A percentile compares a stretch with the other conserved stretches of the same genome.
Evolutionary conservation across 2,329 filamentous ascomycete genomes (phyloP).

Genomic region (Scolecobasidium constrictum): DNA sequence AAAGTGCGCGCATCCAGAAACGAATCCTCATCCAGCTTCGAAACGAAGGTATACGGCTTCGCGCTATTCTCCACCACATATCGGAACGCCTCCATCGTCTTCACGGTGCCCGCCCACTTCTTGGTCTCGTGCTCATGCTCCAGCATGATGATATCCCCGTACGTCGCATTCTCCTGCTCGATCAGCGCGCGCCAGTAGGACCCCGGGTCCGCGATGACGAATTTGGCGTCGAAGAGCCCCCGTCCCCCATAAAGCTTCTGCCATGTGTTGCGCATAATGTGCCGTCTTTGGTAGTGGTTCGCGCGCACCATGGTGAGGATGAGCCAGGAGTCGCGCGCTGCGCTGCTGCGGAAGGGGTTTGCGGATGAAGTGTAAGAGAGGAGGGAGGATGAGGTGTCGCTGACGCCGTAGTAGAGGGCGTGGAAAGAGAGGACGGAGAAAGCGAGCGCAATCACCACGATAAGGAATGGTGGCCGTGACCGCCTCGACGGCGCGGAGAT

Average conservation of each 20-base stretch:
- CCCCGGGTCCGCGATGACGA: constrained; percentile 23
- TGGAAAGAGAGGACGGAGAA: background rate
- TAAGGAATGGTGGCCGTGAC: background rate
- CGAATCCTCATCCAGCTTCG: constrained; percentile 24
- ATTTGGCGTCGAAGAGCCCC: constrained; percentile 18
- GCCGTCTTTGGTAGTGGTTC: background rate
- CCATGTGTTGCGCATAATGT: constrained; percentile 22
- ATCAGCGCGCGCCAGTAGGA: constrained; percentile 17
- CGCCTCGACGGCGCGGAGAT: background rate
- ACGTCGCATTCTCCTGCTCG: constrained; percentile 22
- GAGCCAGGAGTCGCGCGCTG: no score
- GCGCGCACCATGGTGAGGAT: constrained; percentile 3
- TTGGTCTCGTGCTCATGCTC: constrained; percentile 21
- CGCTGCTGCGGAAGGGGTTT: background rate
- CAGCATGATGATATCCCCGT: constrained; percentile 25
- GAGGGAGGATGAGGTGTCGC: background rate
- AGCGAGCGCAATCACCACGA: background rate
- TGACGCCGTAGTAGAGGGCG: background rate
- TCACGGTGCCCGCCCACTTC: constrained; percentile 23
- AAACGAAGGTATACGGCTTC: constrained; percentile 15
- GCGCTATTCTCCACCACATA: constrained; percentile 15
- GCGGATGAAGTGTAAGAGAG: background rate
- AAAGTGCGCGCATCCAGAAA: constrained; percentile 23
- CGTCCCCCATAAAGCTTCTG: constrained; percentile 21
- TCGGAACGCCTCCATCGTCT: constrained; percentile 25